These are phyloP conservation scores for Metschnikowia amazonensis DNA, from an alignment of 805 yeast species.

Conservation along the genomic window DNA sequence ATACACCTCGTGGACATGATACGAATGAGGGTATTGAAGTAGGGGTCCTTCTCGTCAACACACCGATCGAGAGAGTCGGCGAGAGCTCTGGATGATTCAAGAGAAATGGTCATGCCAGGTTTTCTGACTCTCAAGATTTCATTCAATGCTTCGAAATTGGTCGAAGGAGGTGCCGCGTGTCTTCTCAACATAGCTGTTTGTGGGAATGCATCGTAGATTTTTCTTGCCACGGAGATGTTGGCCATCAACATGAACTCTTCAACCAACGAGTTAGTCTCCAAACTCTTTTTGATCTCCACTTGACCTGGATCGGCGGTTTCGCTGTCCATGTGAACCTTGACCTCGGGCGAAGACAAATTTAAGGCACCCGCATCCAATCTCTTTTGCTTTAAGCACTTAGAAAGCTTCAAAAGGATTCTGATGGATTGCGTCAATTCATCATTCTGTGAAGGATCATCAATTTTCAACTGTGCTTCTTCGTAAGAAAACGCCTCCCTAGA, in stretches of 20 bases:
- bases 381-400: constrained; percentile 78
- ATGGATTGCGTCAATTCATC: constrained; percentile 89
- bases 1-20: constrained; percentile 98
- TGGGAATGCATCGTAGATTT: constrained; percentile 88
- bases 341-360: constrained; percentile 96
- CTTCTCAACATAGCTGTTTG: constrained; percentile 98
- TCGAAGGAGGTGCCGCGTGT: constrained; percentile 95
- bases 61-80: constrained; percentile 93
- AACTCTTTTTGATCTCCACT: constrained; percentile 82
- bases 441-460: constrained; percentile 69
- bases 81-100: constrained; percentile 83
- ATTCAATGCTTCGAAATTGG: constrained; percentile 84
- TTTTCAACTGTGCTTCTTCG: constrained; percentile 86
- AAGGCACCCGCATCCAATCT: constrained; percentile 94
- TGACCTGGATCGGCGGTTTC: constrained; percentile 96
- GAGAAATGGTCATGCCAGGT: constrained; percentile 60
- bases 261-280: constrained; percentile 92
- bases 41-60: constrained; percentile 76
- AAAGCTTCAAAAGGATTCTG: constrained; percentile 74
- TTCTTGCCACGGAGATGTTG: constrained; percentile 90
- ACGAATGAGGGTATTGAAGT: constrained; percentile 87
- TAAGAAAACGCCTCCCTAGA: constrained; percentile 95
- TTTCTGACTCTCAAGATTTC: constrained; percentile 84
- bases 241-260: constrained; percentile 99
- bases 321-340: constrained; percentile 92